Percentiles rank a stretch among this genome's conserved stretches.
These are phyloP conservation scores for Colletotrichum costaricense DNA, from an alignment of 2,329 filamentous ascomycete species.

Conservation along the genomic window DNA sequence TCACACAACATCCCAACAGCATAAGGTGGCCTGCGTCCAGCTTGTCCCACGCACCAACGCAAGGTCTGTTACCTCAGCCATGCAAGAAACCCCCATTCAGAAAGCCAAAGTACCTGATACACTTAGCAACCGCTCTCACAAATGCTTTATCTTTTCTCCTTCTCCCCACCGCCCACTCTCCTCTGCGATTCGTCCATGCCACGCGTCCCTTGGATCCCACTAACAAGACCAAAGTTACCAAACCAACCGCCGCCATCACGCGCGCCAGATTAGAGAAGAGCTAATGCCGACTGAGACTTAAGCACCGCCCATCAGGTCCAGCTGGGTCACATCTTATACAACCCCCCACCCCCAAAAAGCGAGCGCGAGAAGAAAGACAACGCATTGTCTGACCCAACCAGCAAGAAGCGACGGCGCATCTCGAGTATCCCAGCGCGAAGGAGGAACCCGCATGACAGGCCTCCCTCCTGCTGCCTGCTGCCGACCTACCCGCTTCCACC, in stretches of 20 bases:
- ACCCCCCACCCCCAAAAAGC: not conserved
- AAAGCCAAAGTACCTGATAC: not conserved
- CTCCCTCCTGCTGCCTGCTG: not conserved
- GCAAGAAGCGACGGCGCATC: constrained; percentile 1
- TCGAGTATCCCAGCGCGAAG: not conserved
- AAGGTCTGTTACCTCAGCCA: not conserved
- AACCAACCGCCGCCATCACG: constrained; percentile 3
- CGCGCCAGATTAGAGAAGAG: constrained; percentile 3
- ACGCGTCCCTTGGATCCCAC: constrained; percentile 1
- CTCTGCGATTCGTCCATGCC: not conserved
- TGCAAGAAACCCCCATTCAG: not conserved
- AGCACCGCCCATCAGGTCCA: not conserved
- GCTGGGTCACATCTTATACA: not conserved
- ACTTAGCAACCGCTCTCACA: not conserved
- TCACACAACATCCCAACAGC: not conserved
- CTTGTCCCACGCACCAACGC: not conserved
- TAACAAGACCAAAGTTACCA: not conserved
- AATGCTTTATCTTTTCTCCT: not conserved
- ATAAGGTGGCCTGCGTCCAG: not conserved
- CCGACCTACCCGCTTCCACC: constrained; percentile 32
- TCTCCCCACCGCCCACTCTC: not conserved
- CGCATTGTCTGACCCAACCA: constrained; percentile 5
- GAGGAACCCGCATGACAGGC: constrained; percentile 17
- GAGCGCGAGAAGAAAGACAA: not conserved
- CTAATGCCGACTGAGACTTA: constrained; percentile 6